phyloP scores from a whole-genome alignment of 1,139 yeast genomes.

The Suhomyces bribrorum region DNA sequence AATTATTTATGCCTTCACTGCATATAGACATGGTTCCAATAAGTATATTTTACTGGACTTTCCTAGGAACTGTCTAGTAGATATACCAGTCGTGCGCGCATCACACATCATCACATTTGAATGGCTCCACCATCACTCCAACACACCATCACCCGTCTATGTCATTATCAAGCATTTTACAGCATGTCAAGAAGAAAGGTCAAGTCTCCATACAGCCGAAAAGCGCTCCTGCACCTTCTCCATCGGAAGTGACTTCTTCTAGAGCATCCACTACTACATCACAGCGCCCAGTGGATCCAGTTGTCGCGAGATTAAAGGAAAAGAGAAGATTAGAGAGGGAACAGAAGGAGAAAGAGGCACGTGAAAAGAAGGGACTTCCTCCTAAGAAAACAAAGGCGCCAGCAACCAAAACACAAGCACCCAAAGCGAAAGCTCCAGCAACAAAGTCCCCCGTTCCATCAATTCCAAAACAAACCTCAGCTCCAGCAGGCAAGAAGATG shows the following conservation, averaged over 20 bases:
- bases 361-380: constrained; percentile 37
- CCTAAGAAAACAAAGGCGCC: constrained; percentile 22
- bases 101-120: not conserved
- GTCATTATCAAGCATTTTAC: constrained; percentile 31
- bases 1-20: no score
- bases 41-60: no score
- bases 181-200: constrained; percentile 36
- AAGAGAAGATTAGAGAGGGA: constrained; percentile 58
- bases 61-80: not conserved
- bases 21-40: no score
- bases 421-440: constrained; percentile 12
- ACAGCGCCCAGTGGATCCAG: constrained; percentile 43
- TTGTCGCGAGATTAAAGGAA: constrained; percentile 63
- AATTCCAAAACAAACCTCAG: constrained; percentile 15
- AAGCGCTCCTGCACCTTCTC: constrained; percentile 1
- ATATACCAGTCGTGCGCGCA: not conserved
- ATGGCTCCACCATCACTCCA: not conserved
- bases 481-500: constrained; percentile 41
- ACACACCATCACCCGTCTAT: constrained; percentile 11
- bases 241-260: not conserved
- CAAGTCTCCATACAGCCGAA: constrained; percentile 15
- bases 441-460: constrained; percentile 7
- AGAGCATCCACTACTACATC: not conserved
- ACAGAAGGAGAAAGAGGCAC: constrained; percentile 37
- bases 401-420: constrained; percentile 9